A percentile compares a stretch with the other conserved stretches of the same genome.
These are phyloP conservation scores for Cyberlindnera samutprakarnensis DNA, from an alignment of 805 yeast genomes.

Conservation along the genomic window DNA sequence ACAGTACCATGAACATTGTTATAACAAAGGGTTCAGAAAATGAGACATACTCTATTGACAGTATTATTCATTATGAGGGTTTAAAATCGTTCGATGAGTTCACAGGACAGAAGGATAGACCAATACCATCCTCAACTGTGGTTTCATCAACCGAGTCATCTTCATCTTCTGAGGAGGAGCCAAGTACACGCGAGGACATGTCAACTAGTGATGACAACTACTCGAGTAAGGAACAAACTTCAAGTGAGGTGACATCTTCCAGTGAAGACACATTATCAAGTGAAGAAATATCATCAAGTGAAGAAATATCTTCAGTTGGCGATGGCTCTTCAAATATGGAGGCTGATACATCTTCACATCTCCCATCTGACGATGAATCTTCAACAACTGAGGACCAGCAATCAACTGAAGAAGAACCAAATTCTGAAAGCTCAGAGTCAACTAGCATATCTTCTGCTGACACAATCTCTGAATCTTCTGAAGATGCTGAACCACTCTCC, in stretches of 20 bases:
- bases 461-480: constrained; percentile 3
- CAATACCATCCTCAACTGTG: no score
- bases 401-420: constrained; percentile 7
- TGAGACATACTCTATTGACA: no score
- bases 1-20: no score
- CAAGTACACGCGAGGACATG: not conserved
- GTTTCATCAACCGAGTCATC: no score
- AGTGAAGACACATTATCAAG: constrained; percentile 4
- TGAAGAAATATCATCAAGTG: constrained; percentile 4
- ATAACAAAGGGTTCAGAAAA: no score
- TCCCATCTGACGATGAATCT: constrained; percentile 1
- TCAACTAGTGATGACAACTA: constrained; percentile 1
- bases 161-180: constrained; percentile 6
- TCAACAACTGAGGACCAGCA: constrained; percentile 1
- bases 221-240: constrained; percentile 1
- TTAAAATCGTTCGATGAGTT: no score
- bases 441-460: constrained; percentile 4
- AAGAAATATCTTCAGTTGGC: not conserved
- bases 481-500: not conserved
- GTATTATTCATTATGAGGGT: no score
- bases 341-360: not conserved
- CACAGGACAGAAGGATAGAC: no score
- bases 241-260: constrained; percentile 8
- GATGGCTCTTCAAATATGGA: constrained; percentile 7
- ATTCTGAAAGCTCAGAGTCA: constrained; percentile 2